Evolutionary conservation across 1,284 basidiomycete genomes (phyloP).

Genomic region (Albatrellus sp.): DNA sequence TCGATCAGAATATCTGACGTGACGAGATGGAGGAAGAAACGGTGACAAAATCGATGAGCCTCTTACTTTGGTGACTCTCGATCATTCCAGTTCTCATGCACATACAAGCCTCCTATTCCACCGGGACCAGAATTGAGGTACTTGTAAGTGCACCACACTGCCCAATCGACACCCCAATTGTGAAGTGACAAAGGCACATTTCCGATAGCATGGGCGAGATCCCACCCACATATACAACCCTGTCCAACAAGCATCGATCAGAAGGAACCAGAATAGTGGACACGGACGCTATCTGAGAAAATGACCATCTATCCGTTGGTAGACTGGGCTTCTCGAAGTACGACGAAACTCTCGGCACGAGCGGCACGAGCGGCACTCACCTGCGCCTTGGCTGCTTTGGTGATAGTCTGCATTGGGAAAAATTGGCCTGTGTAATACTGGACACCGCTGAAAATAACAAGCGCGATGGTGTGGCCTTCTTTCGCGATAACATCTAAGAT

Average conservation of each 20-base stretch:
- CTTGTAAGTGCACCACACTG: slow-evolving; percentile 97
- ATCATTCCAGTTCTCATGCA: slow-evolving; percentile 75
- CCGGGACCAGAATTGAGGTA: slow-evolving; percentile 96
- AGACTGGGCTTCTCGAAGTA: neutral
- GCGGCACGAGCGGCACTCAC: slow-evolving; percentile 25
- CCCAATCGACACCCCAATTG: slow-evolving; percentile 94
- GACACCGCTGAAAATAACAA: slow-evolving; percentile 83
- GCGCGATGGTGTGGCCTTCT: slow-evolving; percentile 67
- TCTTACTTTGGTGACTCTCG: slow-evolving; percentile 44
- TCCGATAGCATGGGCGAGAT: slow-evolving; percentile 91
- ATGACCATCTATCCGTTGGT: neutral
- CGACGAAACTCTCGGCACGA: slow-evolving; percentile 1
- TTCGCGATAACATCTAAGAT: slow-evolving; percentile 69
- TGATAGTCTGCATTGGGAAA: slow-evolving; percentile 81
- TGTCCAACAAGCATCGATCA: slow-evolving; percentile 20
- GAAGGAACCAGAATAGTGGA: slow-evolving; percentile 4
- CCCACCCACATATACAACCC: slow-evolving; percentile 91
- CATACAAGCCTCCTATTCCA: slow-evolving; percentile 85
- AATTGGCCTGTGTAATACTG: slow-evolving; percentile 98
- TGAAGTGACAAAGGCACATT: slow-evolving; percentile 87
- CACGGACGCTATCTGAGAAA: neutral
- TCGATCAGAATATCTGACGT: slow-evolving; percentile 4
- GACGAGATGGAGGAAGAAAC: slow-evolving; percentile 8
- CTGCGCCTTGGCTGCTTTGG: slow-evolving; percentile 72
- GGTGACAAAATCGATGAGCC: no score